These are phyloP conservation scores for Cucumis hystrix DNA, from an alignment of 306 rosid genomes.

Conservation along the genomic window DNA sequence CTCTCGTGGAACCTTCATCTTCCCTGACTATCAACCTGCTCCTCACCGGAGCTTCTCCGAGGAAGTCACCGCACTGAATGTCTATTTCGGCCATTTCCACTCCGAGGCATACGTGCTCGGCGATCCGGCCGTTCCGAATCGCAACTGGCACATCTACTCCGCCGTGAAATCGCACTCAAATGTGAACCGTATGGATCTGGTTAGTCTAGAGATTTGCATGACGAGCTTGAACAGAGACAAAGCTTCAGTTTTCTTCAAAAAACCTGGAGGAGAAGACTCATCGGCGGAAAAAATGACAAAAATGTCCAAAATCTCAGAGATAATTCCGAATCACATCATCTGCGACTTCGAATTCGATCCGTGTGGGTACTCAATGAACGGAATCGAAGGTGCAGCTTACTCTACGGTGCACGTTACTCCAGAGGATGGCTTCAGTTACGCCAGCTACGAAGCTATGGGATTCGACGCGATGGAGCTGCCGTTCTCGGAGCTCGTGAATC, in stretches of 20 bases:
- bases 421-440: constrained; percentile 50
- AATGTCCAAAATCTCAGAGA: constrained; percentile 24
- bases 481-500: constrained; percentile 5
- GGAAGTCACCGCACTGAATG: constrained; percentile 29
- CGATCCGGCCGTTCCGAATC: constrained; percentile 18
- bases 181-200: background rate
- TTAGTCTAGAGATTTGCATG: constrained; percentile 42
- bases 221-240: constrained; percentile 31
- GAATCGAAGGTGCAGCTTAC: constrained; percentile 34
- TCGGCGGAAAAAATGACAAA: constrained; percentile 26
- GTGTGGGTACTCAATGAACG: constrained; percentile 59
- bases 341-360: constrained; percentile 53
- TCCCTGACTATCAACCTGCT: constrained; percentile 38
- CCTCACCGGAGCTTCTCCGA: constrained; percentile 43
- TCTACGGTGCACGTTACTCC: constrained; percentile 68
- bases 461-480: constrained; percentile 5
- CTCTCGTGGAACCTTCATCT: constrained; percentile 46
- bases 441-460: constrained; percentile 44
- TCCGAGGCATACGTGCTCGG: constrained; percentile 30
- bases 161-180: constrained; percentile 9
- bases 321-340: constrained; percentile 28
- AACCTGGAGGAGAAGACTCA: constrained; percentile 6
- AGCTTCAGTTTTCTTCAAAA: constrained; percentile 40
- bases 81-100: constrained; percentile 20
- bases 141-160: constrained; percentile 42